Conservation (phyloP, 2,329 filamentous ascomycete species). For the Leptographium wingfieldii region DNA sequence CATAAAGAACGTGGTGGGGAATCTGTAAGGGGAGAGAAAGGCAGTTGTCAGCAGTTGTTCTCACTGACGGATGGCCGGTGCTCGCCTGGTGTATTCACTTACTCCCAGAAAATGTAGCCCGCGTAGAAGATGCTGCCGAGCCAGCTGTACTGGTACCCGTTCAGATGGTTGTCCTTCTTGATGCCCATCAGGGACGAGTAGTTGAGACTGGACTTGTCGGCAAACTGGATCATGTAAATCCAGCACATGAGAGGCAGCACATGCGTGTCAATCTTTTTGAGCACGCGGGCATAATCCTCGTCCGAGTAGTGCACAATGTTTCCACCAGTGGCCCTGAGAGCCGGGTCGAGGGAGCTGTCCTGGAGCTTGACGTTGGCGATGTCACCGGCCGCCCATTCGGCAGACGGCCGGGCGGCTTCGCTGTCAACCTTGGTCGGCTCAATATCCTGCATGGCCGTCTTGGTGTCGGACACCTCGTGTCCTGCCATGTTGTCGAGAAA, state of each 20-base stretch:
- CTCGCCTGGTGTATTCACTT: conserved; percentile 3
- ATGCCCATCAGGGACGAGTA: conserved; percentile 29
- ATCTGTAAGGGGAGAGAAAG: background rate
- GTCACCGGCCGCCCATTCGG: background rate
- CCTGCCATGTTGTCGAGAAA: background rate
- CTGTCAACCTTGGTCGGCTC: background rate
- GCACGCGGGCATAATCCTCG: conserved; percentile 32
- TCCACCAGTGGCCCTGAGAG: background rate
- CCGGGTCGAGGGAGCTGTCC: background rate
- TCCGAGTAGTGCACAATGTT: conserved; percentile 7
- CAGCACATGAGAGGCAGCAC: conserved; percentile 39
- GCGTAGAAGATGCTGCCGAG: conserved; percentile 32
- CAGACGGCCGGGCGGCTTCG: background rate
- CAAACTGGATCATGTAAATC: conserved; percentile 16
- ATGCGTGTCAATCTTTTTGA: conserved; percentile 50
- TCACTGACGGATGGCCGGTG: too few species aligned
- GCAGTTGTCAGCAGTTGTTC: background rate
- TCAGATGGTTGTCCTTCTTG: conserved; percentile 17
- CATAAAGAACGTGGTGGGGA: background rate
- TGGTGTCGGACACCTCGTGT: background rate
- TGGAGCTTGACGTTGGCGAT: background rate
- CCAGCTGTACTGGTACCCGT: conserved; percentile 31
- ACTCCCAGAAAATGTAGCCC: conserved; percentile 25
- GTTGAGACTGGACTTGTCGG: conserved; percentile 43
- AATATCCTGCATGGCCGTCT: background rate